phyloP scores from a whole-genome alignment of 192 early-diverging fungal genomes.

The Coemansia sp. region DNA sequence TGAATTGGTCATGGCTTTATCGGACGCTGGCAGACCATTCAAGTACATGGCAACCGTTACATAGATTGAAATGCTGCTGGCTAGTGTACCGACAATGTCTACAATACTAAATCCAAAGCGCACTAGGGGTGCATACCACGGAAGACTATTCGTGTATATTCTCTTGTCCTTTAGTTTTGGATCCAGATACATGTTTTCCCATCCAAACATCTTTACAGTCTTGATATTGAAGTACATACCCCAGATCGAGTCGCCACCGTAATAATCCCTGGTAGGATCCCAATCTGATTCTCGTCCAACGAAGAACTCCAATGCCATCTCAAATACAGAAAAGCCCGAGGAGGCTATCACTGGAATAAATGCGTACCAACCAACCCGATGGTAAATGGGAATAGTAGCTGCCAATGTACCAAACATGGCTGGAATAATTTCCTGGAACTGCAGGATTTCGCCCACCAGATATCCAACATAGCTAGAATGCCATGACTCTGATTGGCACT shows the following conservation, averaged over 20 bases:
- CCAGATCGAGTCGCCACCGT: background rate
- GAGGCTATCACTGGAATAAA: background rate
- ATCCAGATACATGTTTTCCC: constrained; percentile 3
- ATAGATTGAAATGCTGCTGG: background rate
- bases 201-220: constrained; percentile 7
- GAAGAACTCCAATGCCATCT: background rate
- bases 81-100: background rate
- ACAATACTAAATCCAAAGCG: background rate
- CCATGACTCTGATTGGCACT: background rate
- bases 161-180: background rate
- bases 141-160: background rate
- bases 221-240: background rate
- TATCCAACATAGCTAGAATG: background rate
- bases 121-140: constrained; percentile 5
- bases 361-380: background rate
- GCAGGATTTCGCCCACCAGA: background rate
- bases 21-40: background rate
- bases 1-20: background rate
- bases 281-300: background rate
- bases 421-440: background rate
- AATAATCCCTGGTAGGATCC: background rate
- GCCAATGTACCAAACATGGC: background rate
- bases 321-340: background rate
- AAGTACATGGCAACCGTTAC: background rate
- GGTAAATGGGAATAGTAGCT: background rate